A percentile compares a stretch with the other conserved stretches of the same genome.
Conservation (phyloP, 177 flowering plant species). For the Tripterygium wilfordii region DNA sequence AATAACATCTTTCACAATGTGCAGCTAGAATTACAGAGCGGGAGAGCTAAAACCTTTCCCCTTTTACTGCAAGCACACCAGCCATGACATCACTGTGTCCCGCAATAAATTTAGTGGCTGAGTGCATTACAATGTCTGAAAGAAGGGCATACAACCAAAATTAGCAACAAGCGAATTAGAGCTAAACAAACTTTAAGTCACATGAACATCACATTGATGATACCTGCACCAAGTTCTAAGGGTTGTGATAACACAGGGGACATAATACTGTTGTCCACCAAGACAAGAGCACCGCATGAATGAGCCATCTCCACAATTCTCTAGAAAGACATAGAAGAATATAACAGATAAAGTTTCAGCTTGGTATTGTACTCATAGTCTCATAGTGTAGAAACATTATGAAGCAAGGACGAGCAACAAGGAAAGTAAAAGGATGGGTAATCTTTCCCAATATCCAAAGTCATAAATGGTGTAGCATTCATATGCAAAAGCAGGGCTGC, state of each 20-base stretch:
- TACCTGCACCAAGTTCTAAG: slow-evolving; percentile 97
- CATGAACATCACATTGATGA: slow-evolving; percentile 3
- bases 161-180: not conserved
- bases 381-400: no score
- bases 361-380: no score
- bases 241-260: slow-evolving; percentile 91
- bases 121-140: slow-evolving; percentile 97
- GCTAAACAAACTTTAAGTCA: not conserved
- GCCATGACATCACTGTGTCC: slow-evolving; percentile 99
- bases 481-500: no score
- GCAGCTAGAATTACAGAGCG: not conserved
- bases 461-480: no score
- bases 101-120: slow-evolving; percentile 93
- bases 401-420: no score
- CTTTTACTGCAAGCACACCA: slow-evolving; percentile 90
- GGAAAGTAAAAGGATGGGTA: no score
- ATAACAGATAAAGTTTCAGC: no score
- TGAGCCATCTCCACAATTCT: slow-evolving; percentile 84
- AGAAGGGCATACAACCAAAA: slow-evolving; percentile 8
- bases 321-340: slow-evolving; percentile 26
- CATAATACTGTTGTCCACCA: slow-evolving; percentile 98
- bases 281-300: slow-evolving; percentile 70
- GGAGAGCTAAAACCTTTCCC: slow-evolving; percentile 56
- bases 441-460: no score
- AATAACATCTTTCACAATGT: not conserved